Percentiles rank a stretch among this genome's conserved stretches.
These are phyloP conservation scores for Senna siamea DNA, from an alignment of 306 rosid species.

Conservation along the genomic window DNA sequence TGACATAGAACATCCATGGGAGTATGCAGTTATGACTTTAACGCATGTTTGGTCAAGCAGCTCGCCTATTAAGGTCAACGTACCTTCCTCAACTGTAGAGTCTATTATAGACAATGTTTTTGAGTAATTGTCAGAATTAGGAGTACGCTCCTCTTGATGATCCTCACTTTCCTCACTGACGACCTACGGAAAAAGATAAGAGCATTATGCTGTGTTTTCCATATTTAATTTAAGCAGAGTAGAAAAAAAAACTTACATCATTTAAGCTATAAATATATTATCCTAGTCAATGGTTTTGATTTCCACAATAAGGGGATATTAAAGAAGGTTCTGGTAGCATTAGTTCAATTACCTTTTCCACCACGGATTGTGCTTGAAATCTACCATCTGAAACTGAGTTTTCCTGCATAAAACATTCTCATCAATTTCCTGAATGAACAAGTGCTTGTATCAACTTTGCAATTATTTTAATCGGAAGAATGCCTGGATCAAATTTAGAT, in stretches of 20 bases:
- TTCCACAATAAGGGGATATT: neutral
- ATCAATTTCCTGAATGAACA: slow-evolving; percentile 24
- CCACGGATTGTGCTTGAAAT: slow-evolving; percentile 22
- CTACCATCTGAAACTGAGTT: slow-evolving; percentile 31
- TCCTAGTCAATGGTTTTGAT: too few species aligned
- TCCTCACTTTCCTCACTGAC: slow-evolving; percentile 34
- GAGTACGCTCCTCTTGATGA: slow-evolving; percentile 41
- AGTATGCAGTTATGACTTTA: neutral
- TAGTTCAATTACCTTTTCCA: slow-evolving; percentile 36
- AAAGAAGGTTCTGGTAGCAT: neutral
- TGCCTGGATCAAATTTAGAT: slow-evolving; percentile 1
- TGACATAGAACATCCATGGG: slow-evolving; percentile 2
- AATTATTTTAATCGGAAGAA: slow-evolving; percentile 14
- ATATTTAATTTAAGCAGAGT: neutral
- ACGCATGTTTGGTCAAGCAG: slow-evolving; percentile 13
- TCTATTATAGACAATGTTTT: slow-evolving; percentile 25
- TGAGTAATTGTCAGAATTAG: slow-evolving; percentile 24
- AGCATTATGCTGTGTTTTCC: neutral
- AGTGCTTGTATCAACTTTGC: slow-evolving; percentile 12
- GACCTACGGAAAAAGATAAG: slow-evolving; percentile 44
- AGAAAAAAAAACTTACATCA: neutral
- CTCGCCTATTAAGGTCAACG: slow-evolving; percentile 19
- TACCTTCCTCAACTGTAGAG: slow-evolving; percentile 53
- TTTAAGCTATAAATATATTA: neutral
- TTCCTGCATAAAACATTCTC: slow-evolving; percentile 38